Percentiles rank a stretch among this genome's conserved stretches.
Evolutionary conservation across 805 yeast species (phyloP).

Genomic region (Kuraishia cidri): DNA sequence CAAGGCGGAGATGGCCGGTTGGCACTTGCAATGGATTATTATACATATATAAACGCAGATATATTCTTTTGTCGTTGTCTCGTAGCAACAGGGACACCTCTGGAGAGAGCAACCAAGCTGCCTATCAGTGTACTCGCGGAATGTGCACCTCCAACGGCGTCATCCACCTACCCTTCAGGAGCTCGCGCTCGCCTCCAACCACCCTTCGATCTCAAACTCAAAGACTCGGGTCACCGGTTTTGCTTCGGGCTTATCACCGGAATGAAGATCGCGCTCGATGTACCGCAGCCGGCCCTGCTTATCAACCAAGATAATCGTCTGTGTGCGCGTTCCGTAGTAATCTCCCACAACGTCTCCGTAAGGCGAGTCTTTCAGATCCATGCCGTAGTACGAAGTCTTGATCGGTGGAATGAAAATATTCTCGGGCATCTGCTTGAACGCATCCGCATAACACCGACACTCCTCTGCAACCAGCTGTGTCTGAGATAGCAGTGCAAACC

Average conservation of each 20-base stretch:
- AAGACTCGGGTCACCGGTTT: slow-evolving; percentile 2
- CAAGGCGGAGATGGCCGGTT: no score
- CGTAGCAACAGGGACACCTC: no score
- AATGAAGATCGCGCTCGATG: slow-evolving; percentile 52
- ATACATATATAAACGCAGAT: background rate
- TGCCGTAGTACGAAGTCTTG: slow-evolving; percentile 13
- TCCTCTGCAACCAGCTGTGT: slow-evolving; percentile 20
- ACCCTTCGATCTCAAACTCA: slow-evolving; percentile 9
- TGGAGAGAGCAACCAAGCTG: no score
- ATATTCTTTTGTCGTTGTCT: no score
- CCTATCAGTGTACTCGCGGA: no score
- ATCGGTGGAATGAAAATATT: slow-evolving; percentile 66
- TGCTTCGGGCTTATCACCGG: slow-evolving; percentile 23
- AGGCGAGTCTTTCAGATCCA: slow-evolving; percentile 1
- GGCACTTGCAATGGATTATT: background rate
- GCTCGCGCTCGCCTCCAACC: no score
- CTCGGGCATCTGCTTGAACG: slow-evolving; percentile 35
- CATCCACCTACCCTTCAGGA: no score
- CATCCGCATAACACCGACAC: slow-evolving; percentile 13
- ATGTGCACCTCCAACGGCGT: no score
- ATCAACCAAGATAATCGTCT: slow-evolving; percentile 62
- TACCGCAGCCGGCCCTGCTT: slow-evolving; percentile 42
- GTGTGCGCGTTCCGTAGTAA: slow-evolving; percentile 83
- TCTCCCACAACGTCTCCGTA: slow-evolving; percentile 31
- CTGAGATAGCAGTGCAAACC: slow-evolving; percentile 48